Evolutionary conservation across 352 stramenopile species (phyloP).

Genomic region (Pythium aquatile): DNA sequence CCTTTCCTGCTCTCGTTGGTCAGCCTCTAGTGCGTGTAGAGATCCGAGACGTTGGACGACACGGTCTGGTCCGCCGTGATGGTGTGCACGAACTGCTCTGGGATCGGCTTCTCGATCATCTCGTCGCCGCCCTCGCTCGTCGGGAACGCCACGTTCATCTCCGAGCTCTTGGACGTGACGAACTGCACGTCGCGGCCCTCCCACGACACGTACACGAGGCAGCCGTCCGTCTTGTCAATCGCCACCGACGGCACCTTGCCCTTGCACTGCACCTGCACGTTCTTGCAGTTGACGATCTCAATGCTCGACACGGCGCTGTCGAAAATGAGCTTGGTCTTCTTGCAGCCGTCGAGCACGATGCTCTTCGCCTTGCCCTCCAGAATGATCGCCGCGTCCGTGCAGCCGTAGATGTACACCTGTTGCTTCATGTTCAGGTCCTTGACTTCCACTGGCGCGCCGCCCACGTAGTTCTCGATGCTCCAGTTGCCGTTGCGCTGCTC

Average conservation of each 20-base stretch:
- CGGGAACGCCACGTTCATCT: slow-evolving; percentile 97
- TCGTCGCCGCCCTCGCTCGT: slow-evolving; percentile 78
- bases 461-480: slow-evolving; percentile 96
- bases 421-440: slow-evolving; percentile 93
- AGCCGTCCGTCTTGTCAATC: slow-evolving; percentile 99
- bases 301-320: slow-evolving; percentile 95
- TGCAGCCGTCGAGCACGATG: slow-evolving; percentile 95
- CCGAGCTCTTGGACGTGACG: slow-evolving; percentile 95
- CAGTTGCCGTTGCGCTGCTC: slow-evolving; percentile 95
- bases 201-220: slow-evolving; percentile 94
- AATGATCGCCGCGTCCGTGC: slow-evolving; percentile 92
- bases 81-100: slow-evolving; percentile 97
- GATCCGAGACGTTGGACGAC: slow-evolving; percentile 92
- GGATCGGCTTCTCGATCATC: slow-evolving; percentile 95
- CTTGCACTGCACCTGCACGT: slow-evolving; percentile 94
- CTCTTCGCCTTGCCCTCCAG: slow-evolving; percentile 98
- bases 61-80: slow-evolving; percentile 84
- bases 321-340: slow-evolving; percentile 95
- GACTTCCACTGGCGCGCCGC: slow-evolving; percentile 79
- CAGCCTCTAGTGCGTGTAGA: slow-evolving; percentile 86
- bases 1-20: not conserved
- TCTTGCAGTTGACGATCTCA: slow-evolving; percentile 98
- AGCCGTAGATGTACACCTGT: slow-evolving; percentile 96
- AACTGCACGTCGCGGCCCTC: slow-evolving; percentile 89
- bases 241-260: slow-evolving; percentile 93